Percentiles rank a stretch among this genome's conserved stretches.
Evolutionary conservation across 192 early-diverging fungal species (phyloP).

Genomic region (Linnemannia elongata): DNA sequence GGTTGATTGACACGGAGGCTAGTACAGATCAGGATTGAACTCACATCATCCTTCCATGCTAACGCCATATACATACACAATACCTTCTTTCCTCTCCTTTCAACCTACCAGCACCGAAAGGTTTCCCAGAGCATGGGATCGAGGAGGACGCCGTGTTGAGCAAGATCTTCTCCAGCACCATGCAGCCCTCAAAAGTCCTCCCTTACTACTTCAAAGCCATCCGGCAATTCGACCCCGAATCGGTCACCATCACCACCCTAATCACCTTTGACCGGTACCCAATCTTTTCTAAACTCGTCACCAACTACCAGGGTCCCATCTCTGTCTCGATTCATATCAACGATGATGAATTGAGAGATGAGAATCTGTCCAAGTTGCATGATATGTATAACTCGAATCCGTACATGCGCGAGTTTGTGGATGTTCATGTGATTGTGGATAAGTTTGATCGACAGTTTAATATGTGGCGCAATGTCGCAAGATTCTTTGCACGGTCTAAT

Average conservation of each 20-base stretch:
- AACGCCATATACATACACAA: neutral
- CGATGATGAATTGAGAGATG: conserved; percentile 61
- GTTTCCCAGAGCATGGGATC: conserved; percentile 23
- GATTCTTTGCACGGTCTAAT: conserved; percentile 70
- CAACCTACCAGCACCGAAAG: neutral
- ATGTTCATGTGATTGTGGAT: conserved; percentile 70
- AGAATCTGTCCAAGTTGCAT: conserved; percentile 60
- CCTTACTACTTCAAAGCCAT: conserved; percentile 71
- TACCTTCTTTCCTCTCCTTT: neutral
- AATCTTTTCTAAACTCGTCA: conserved; percentile 66
- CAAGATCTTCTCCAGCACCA: conserved; percentile 69
- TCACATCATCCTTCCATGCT: neutral
- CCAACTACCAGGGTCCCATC: conserved; percentile 68
- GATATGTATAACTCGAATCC: conserved; percentile 64
- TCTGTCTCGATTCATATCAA: conserved; percentile 71
- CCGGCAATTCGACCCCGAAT: conserved; percentile 60
- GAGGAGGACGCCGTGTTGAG: conserved; percentile 65
- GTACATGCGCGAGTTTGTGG: conserved; percentile 64
- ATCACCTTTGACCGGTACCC: conserved; percentile 67
- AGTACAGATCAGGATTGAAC: conserved; percentile 15
- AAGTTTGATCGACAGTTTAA: conserved; percentile 74
- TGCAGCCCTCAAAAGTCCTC: conserved; percentile 70
- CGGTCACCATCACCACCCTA: conserved; percentile 68
- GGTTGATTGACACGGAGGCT: neutral
- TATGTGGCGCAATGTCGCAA: conserved; percentile 74